Evolutionary conservation across 768 basidiomycete genomes (phyloP).

Genomic region (Tulasnella sp.): DNA sequence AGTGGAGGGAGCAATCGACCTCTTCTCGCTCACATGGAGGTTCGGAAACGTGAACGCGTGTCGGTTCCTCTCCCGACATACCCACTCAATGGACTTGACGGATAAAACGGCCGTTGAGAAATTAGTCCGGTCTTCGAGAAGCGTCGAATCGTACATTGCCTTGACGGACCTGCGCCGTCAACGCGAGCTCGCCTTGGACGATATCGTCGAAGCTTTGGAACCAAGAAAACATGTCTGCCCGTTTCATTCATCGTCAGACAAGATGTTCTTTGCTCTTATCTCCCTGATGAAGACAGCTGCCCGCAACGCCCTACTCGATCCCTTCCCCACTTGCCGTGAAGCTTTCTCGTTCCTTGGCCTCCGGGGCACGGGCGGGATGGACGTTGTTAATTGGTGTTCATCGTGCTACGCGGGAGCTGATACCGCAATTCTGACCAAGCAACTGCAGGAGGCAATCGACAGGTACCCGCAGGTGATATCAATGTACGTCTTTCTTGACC

Average conservation of each 20-base stretch:
- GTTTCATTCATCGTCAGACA: not conserved
- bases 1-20: not conserved
- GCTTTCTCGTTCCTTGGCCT: not conserved
- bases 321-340: not conserved
- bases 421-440: not conserved
- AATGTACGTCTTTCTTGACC: not conserved
- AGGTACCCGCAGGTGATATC: not conserved
- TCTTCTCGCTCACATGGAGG: constrained; percentile 1
- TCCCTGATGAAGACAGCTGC: not conserved
- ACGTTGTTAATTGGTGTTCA: not conserved
- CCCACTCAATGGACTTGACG: not conserved
- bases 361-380: not conserved
- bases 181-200: constrained; percentile 2
- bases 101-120: not conserved
- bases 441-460: not conserved
- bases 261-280: not conserved
- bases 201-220: not conserved
- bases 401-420: not conserved
- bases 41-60: not conserved
- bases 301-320: not conserved
- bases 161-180: not conserved
- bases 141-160: not conserved
- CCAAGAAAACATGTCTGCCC: not conserved
- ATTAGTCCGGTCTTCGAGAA: not conserved
- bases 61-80: not conserved